Evolutionary conservation across 2,329 filamentous ascomycete genomes (phyloP).

Genomic region (Cladosporium sp.): DNA sequence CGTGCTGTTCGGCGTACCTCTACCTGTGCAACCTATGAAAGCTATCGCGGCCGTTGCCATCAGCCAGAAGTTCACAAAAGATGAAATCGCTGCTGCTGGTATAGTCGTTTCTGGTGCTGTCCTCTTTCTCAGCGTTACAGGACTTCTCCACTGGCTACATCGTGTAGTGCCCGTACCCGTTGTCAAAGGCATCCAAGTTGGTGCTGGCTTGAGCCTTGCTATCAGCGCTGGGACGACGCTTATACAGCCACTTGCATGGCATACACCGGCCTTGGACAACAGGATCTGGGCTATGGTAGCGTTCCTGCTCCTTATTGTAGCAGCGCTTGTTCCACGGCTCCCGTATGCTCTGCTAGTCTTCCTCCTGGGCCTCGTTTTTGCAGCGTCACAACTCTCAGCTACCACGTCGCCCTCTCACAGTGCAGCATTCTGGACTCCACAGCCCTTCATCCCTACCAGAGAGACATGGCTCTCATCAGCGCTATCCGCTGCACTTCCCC

Average conservation of each 20-base stretch:
- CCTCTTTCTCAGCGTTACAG: constrained; percentile 75
- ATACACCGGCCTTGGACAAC: constrained; percentile 70
- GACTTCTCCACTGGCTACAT: constrained; percentile 74
- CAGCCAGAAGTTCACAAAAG: constrained; percentile 63
- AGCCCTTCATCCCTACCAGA: constrained; percentile 49
- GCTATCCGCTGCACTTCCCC: constrained; percentile 73
- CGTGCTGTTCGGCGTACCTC: constrained; percentile 77
- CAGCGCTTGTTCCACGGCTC: constrained; percentile 64
- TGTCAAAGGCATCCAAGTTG: constrained; percentile 92
- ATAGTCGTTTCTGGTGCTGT: constrained; percentile 75
- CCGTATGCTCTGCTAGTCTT: constrained; percentile 81
- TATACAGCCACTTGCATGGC: constrained; percentile 70
- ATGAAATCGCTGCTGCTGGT: constrained; percentile 78
- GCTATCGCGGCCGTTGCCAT: constrained; percentile 93
- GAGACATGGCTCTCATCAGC: constrained; percentile 56
- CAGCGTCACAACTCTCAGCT: constrained; percentile 36
- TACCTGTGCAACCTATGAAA: constrained; percentile 89
- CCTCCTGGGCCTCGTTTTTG: constrained; percentile 66
- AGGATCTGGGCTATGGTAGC: constrained; percentile 73
- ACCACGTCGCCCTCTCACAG: constrained; percentile 16
- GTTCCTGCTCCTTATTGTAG: constrained; percentile 70
- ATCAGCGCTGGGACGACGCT: constrained; percentile 73
- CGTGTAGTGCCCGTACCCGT: constrained; percentile 79
- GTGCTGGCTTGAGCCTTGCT: constrained; percentile 81
- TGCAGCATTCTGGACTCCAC: constrained; percentile 60